Evolutionary conservation across 2,329 filamentous ascomycete genomes (phyloP).

Genomic region (Exophiala calicioides): DNA sequence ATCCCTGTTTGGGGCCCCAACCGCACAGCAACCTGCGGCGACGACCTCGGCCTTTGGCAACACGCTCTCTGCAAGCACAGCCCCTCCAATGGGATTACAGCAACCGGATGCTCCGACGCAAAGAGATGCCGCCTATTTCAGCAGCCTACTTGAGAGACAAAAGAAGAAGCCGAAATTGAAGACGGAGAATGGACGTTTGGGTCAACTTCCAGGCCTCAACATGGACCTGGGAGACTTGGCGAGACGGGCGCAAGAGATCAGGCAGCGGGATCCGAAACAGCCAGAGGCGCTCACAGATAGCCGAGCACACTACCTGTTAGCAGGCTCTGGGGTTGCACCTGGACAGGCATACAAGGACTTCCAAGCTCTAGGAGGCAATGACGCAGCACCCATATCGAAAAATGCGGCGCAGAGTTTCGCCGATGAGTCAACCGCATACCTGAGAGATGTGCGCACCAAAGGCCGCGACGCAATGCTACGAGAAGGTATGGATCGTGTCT

Average conservation of each 20-base stretch:
- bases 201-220: constrained; percentile 85
- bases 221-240: constrained; percentile 87
- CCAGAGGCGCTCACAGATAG: constrained; percentile 45
- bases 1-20: constrained; percentile 18
- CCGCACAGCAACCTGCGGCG: constrained; percentile 13
- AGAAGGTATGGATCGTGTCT: constrained; percentile 84
- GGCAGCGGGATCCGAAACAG: constrained; percentile 61
- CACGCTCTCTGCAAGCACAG: constrained; percentile 7
- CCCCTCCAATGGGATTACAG: constrained; percentile 6
- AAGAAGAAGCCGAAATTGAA: constrained; percentile 69
- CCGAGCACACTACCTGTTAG: constrained; percentile 81
- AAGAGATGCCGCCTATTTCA: constrained; percentile 59
- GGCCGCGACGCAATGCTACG: constrained; percentile 89
- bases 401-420: constrained; percentile 19
- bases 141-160: constrained; percentile 63
- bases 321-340: constrained; percentile 89
- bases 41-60: constrained; percentile 10
- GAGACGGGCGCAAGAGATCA: constrained; percentile 72
- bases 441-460: constrained; percentile 83
- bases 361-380: constrained; percentile 73
- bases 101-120: constrained; percentile 18
- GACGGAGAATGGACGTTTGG: constrained; percentile 52
- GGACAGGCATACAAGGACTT: constrained; percentile 83
- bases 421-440: constrained; percentile 52
- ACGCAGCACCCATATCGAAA: constrained; percentile 9